These are phyloP conservation scores for Dichomitus squalens DNA, from an alignment of 1,284 basidiomycete species.

Conservation along the genomic window DNA sequence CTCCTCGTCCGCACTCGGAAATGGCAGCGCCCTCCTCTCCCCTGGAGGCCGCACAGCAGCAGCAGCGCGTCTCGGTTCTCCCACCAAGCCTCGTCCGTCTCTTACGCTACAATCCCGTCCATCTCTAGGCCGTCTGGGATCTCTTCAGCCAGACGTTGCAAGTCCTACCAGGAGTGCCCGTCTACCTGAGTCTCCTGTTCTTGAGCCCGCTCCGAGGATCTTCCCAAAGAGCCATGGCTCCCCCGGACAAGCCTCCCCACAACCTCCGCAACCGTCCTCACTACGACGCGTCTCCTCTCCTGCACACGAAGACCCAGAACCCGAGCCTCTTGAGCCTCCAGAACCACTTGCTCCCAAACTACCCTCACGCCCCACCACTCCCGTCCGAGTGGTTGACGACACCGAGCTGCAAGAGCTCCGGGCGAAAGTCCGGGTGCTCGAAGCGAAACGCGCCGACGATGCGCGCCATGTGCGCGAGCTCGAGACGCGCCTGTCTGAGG, in stretches of 20 bases:
- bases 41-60: slow-evolving; percentile 31
- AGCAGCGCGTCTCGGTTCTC: slow-evolving; percentile 37
- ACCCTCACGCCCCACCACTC: slow-evolving; percentile 26
- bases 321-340: slow-evolving; percentile 6
- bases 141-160: slow-evolving; percentile 21
- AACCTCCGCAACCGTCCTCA: slow-evolving; percentile 26
- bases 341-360: slow-evolving; percentile 8
- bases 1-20: slow-evolving; percentile 12
- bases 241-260: slow-evolving; percentile 17
- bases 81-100: slow-evolving; percentile 41
- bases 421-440: slow-evolving; percentile 83
- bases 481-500: slow-evolving; percentile 83
- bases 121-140: slow-evolving; percentile 35
- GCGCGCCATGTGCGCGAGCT: slow-evolving; percentile 81
- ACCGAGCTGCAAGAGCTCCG: slow-evolving; percentile 80
- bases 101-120: slow-evolving; percentile 37
- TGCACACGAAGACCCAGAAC: slow-evolving; percentile 15
- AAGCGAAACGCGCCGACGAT: slow-evolving; percentile 87
- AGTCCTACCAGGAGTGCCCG: slow-evolving; percentile 30
- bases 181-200: slow-evolving; percentile 24
- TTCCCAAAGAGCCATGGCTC: slow-evolving; percentile 21
- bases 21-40: slow-evolving; percentile 17
- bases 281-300: slow-evolving; percentile 27
- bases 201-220: slow-evolving; percentile 21
- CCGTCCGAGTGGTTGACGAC: slow-evolving; percentile 42